A percentile compares a stretch with the other conserved stretches of the same genome.
Evolutionary conservation across 192 early-diverging fungal species (phyloP).

Genomic region (Obelidium mucronatum): DNA sequence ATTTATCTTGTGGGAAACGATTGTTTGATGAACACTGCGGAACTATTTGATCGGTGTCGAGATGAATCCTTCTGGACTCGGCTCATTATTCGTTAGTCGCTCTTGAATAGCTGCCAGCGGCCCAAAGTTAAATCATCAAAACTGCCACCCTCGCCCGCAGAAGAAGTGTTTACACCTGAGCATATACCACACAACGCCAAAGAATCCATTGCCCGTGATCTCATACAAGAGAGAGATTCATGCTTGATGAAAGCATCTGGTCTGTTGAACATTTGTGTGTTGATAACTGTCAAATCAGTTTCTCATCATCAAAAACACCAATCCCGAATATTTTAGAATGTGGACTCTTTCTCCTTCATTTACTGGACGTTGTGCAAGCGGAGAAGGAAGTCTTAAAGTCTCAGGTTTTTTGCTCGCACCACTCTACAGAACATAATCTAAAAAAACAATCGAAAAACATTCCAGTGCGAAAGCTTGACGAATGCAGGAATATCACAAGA

Average conservation of each 20-base stretch:
- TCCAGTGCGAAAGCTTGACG: slow-evolving; percentile 15
- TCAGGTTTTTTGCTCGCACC: slow-evolving; percentile 10
- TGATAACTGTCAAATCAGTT: not conserved
- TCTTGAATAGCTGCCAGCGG: not conserved
- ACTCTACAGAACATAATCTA: not conserved
- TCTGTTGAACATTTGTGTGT: not conserved
- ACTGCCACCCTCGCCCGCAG: not conserved
- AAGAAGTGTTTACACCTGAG: not conserved
- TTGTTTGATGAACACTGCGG: not conserved
- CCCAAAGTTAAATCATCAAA: not conserved
- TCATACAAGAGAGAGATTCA: slow-evolving; percentile 20
- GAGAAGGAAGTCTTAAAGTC: slow-evolving; percentile 12
- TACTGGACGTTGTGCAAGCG: slow-evolving; percentile 21
- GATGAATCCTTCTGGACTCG: slow-evolving; percentile 32
- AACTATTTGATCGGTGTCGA: slow-evolving; percentile 13
- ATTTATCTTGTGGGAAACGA: not conserved
- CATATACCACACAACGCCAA: too few relatives aligned
- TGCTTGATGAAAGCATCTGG: slow-evolving; percentile 28
- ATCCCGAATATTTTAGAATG: not conserved
- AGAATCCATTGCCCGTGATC: too few relatives aligned
- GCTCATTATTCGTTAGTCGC: slow-evolving; percentile 25
- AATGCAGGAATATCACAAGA: not conserved
- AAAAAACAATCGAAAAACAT: not conserved
- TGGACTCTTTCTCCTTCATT: slow-evolving; percentile 24
- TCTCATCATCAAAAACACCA: not conserved